Percentiles rank a stretch among this genome's conserved stretches.
Evolutionary conservation across 345 rosid species (phyloP).

Genomic region (Cardiospermum halicacabum): DNA sequence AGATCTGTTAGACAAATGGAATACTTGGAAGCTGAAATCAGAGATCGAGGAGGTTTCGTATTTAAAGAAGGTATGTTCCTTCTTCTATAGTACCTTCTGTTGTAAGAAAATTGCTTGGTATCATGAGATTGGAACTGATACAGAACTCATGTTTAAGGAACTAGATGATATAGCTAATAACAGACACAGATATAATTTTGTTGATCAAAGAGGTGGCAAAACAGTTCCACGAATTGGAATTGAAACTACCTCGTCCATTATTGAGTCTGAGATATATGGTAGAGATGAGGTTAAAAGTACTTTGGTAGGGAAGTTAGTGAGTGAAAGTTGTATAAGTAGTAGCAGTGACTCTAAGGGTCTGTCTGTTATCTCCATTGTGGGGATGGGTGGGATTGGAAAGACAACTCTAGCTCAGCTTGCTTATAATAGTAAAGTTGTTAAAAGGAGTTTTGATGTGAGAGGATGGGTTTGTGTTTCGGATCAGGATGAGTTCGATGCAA

Average conservation of each 20-base stretch:
- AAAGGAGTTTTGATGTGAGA: not conserved
- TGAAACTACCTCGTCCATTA: not conserved
- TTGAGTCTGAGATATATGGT: conserved; percentile 1
- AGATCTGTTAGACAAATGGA: not conserved
- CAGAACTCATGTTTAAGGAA: not conserved
- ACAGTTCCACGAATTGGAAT: not conserved
- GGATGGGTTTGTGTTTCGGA: not conserved
- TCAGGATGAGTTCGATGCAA: not conserved
- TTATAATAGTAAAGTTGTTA: not conserved
- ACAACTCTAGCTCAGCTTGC: not conserved
- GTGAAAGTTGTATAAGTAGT: too few species aligned
- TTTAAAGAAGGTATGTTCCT: not conserved
- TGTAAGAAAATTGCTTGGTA: not conserved
- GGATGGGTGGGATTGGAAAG: not conserved
- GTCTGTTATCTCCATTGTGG: not conserved
- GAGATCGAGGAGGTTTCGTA: not conserved
- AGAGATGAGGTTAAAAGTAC: not conserved
- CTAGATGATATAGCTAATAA: not conserved
- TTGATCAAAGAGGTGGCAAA: not conserved
- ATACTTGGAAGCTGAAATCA: not conserved
- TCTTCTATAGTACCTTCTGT: not conserved
- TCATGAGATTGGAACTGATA: conserved; percentile 1
- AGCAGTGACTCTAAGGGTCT: not conserved
- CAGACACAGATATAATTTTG: not conserved
- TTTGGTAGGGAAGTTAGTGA: not conserved